Conservation (phyloP, 1,139 yeast species). For the Geotrichum histeridarum region DNA sequence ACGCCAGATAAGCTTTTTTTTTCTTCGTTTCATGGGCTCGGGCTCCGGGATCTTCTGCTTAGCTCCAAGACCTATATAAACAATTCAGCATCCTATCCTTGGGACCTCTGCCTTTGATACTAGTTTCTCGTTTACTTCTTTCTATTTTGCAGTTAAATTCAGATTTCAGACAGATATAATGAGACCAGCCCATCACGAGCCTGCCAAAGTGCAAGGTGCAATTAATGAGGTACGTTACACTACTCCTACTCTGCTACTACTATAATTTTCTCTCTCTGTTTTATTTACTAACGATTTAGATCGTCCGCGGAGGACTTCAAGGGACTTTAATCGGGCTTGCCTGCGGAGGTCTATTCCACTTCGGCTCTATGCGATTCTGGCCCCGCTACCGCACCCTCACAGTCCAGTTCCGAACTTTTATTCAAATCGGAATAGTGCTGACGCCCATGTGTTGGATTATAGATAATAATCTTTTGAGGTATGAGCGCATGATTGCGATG, state of each 20-base stretch:
- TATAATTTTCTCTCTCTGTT: no score
- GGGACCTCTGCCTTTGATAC: no score
- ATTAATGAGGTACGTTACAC: slow-evolving; percentile 30
- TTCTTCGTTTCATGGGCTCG: no score
- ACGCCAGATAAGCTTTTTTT: no score
- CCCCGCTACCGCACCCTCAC: slow-evolving; percentile 29
- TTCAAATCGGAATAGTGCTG: slow-evolving; percentile 29
- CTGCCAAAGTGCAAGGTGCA: slow-evolving; percentile 32
- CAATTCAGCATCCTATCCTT: no score
- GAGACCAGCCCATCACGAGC: slow-evolving; percentile 35
- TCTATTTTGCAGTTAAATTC: no score
- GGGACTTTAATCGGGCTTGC: slow-evolving; percentile 30
- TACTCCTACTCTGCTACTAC: no score
- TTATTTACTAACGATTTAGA: no score
- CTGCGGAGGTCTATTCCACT: slow-evolving; percentile 26
- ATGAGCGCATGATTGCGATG: slow-evolving; percentile 28
- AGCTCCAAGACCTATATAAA: no score
- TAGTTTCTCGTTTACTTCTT: no score
- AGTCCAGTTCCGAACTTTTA: slow-evolving; percentile 30
- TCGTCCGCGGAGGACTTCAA: slow-evolving; percentile 27
- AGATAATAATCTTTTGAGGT: slow-evolving; percentile 27
- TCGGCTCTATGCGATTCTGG: slow-evolving; percentile 22
- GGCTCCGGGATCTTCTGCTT: no score
- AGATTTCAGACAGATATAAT: slow-evolving; percentile 15
- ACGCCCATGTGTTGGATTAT: slow-evolving; percentile 31